Conservation (phyloP, 306 rosid species). For the Lathyrus aphaca region DNA sequence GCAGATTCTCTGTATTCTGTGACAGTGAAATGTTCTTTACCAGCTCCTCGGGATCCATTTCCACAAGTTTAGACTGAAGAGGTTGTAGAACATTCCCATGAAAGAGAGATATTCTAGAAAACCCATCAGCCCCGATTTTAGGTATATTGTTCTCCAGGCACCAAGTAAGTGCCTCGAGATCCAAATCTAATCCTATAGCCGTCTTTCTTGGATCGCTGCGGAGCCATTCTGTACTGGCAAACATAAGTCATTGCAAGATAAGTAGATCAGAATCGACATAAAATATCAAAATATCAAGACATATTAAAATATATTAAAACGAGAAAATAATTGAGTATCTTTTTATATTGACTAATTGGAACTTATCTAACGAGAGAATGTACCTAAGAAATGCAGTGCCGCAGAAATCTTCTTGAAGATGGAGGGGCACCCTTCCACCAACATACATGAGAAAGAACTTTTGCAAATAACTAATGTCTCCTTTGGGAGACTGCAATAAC, state of each 20-base stretch:
- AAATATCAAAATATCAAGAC: neutral
- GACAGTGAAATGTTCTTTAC: constrained; percentile 52
- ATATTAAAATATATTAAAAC: neutral
- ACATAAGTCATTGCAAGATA: constrained; percentile 36
- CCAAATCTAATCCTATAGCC: constrained; percentile 83
- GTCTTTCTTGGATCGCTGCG: constrained; percentile 78
- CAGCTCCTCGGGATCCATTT: constrained; percentile 51
- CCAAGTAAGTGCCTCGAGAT: constrained; percentile 79
- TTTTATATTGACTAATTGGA: too few relatives aligned
- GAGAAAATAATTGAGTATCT: neutral
- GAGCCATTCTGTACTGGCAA: constrained; percentile 80
- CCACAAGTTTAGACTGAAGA: constrained; percentile 66
- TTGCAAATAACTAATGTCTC: constrained; percentile 88
- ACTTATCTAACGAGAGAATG: neutral
- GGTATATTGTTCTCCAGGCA: constrained; percentile 79
- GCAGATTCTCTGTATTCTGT: constrained; percentile 38
- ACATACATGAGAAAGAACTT: constrained; percentile 89
- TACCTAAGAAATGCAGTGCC: constrained; percentile 93
- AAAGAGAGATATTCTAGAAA: constrained; percentile 79
- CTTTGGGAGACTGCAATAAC: constrained; percentile 78
- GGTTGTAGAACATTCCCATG: constrained; percentile 91
- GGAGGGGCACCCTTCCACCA: constrained; percentile 86
- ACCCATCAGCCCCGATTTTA: constrained; percentile 67
- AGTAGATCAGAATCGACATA: constrained; percentile 13
- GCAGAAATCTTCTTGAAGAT: constrained; percentile 92